These are phyloP conservation scores for Paramecium tetraurelia DNA, from an alignment of 73 alveolate genomes.

Conservation along the genomic window DNA sequence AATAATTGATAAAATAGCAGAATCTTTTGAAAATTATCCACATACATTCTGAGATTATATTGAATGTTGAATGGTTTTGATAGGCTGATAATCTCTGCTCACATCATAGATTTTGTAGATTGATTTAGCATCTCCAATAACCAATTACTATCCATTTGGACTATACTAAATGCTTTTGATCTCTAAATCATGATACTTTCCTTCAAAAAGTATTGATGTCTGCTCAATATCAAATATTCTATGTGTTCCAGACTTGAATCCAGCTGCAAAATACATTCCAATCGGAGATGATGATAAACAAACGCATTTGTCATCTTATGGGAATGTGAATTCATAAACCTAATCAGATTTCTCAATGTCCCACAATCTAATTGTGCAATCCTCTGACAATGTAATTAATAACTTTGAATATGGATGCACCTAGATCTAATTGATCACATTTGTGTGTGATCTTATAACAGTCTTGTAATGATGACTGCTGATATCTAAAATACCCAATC, in stretches of 20 bases:
- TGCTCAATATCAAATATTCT: conserved; percentile 83
- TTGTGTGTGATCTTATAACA: conserved; percentile 92
- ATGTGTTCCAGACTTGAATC: conserved; percentile 78
- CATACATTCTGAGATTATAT: conserved; percentile 42
- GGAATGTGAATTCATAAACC: conserved; percentile 81
- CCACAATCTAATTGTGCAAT: conserved; percentile 85
- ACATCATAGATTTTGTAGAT: conserved; percentile 73
- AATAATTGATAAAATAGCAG: conserved; percentile 35
- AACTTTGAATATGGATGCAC: conserved; percentile 63
- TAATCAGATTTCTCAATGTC: conserved; percentile 73
- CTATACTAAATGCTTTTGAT: conserved; percentile 63
- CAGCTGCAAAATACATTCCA: conserved; percentile 75
- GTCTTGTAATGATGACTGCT: conserved; percentile 89
- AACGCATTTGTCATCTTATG: conserved; percentile 70
- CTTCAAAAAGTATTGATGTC: conserved; percentile 76
- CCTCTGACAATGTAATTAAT: conserved; percentile 73
- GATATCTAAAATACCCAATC: conserved; percentile 86
- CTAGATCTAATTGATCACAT: conserved; percentile 67
- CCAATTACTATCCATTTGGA: conserved; percentile 65
- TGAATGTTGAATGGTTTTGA: conserved; percentile 71
- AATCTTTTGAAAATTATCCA: conserved; percentile 55
- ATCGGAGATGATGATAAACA: conserved; percentile 72
- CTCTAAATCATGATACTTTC: conserved; percentile 69
- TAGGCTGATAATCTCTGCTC: conserved; percentile 76
- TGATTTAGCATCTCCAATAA: conserved; percentile 71